These are phyloP conservation scores for Cladophialophora yegresii DNA, from an alignment of 2,329 filamentous ascomycete species.

Conservation along the genomic window DNA sequence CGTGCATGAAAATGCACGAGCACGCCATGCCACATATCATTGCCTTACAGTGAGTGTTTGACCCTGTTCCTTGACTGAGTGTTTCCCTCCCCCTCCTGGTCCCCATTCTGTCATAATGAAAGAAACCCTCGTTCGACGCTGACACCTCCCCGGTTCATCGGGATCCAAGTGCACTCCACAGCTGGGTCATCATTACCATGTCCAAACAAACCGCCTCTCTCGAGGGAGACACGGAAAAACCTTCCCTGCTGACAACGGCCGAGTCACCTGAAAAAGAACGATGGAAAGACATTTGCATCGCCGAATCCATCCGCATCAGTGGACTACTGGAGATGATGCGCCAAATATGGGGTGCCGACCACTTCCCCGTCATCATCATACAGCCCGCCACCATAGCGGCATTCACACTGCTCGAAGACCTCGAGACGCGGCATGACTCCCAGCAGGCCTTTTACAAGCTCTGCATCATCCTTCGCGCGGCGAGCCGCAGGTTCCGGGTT, in stretches of 20 bases:
- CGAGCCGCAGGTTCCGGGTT: conserved; percentile 38
- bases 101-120: background rate
- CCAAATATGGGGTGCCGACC: conserved; percentile 40
- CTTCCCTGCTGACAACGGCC: conserved; percentile 34
- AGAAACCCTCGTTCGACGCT: background rate
- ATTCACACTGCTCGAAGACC: conserved; percentile 39
- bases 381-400: conserved; percentile 40
- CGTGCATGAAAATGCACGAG: conserved; percentile 36
- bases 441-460: conserved; percentile 38
- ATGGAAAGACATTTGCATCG: conserved; percentile 35
- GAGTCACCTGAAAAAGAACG: conserved; percentile 23
- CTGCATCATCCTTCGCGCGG: conserved; percentile 36
- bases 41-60: conserved; percentile 38
- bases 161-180: conserved; percentile 21
- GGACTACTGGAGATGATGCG: conserved; percentile 37
- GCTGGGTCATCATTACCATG: conserved; percentile 38
- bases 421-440: conserved; percentile 33
- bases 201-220: conserved; percentile 32
- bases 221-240: conserved; percentile 9
- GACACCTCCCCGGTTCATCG: background rate
- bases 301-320: conserved; percentile 37
- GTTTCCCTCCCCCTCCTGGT: background rate
- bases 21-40: conserved; percentile 37
- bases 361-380: conserved; percentile 40
- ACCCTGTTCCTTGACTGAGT: background rate